Evolutionary conservation across 2,329 filamentous ascomycete genomes (phyloP).

Genomic region (Fusarium coffeatum): DNA sequence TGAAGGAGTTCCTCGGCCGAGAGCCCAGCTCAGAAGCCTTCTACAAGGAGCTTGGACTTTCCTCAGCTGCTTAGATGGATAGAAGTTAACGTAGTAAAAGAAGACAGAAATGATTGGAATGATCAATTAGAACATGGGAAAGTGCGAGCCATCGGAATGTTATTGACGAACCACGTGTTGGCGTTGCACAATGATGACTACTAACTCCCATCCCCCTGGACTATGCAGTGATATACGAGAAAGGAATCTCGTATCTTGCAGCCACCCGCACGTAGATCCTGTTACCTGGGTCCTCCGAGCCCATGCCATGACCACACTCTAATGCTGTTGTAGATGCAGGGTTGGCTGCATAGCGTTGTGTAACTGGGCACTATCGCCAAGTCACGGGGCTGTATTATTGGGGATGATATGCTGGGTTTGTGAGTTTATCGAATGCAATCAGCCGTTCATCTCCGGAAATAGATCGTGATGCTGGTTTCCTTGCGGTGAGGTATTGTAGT

Average conservation of each 20-base stretch:
- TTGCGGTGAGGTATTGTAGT: neutral
- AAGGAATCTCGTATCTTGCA: constrained; percentile 32
- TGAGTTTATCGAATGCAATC: neutral
- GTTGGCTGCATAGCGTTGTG: constrained; percentile 23
- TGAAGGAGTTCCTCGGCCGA: constrained; percentile 82
- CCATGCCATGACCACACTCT: constrained; percentile 7
- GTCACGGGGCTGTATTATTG: neutral
- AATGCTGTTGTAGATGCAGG: constrained; percentile 13
- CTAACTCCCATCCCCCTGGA: neutral
- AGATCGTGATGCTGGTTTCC: neutral
- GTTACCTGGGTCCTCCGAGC: neutral
- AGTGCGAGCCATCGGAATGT: neutral
- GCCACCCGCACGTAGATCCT: constrained; percentile 24
- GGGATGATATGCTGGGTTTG: neutral
- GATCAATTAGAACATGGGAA: neutral
- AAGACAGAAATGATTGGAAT: constrained; percentile 9
- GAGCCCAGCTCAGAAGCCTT: constrained; percentile 83
- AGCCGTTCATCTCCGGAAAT: neutral
- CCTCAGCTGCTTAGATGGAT: constrained; percentile 27
- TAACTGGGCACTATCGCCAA: constrained; percentile 16
- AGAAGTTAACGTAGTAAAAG: neutral
- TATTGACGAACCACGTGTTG: constrained; percentile 2
- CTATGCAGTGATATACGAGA: constrained; percentile 28
- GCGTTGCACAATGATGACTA: constrained; percentile 8
- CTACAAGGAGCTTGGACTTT: constrained; percentile 77